These are phyloP conservation scores for Podaxis rugospora DNA, from an alignment of 768 basidiomycete species.

Conservation along the genomic window DNA sequence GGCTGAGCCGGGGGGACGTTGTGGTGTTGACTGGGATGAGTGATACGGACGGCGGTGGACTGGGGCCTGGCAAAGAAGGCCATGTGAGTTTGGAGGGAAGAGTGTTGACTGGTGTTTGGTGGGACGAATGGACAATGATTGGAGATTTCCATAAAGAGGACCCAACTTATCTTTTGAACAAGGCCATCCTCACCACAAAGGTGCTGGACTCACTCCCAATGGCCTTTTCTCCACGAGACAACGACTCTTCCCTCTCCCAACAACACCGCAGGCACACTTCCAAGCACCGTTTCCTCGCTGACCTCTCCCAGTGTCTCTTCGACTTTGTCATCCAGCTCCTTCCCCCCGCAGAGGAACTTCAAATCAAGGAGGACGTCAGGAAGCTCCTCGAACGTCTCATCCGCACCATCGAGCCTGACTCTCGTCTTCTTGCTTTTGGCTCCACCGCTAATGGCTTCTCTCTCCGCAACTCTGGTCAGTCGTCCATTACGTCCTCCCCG, in stretches of 20 bases:
- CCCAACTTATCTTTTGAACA: background rate
- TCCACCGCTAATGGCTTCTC: slow-evolving; percentile 98
- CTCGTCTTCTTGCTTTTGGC: slow-evolving; percentile 88
- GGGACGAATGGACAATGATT: background rate
- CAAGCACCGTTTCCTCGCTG: slow-evolving; percentile 66
- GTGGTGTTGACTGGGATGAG: slow-evolving; percentile 48
- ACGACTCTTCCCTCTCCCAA: slow-evolving; percentile 26
- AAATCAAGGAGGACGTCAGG: slow-evolving; percentile 94
- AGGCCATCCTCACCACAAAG: too few relatives aligned
- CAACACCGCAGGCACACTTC: slow-evolving; percentile 33
- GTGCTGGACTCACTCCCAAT: background rate
- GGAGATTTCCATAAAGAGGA: background rate
- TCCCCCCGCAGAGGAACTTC: slow-evolving; percentile 85
- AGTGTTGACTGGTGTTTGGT: background rate
- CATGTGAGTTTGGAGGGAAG: slow-evolving; percentile 32
- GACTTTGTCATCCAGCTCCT: slow-evolving; percentile 92
- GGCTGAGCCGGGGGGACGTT: slow-evolving; percentile 16
- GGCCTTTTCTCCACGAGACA: slow-evolving; percentile 18
- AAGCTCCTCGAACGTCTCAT: slow-evolving; percentile 94
- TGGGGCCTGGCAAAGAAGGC: slow-evolving; percentile 67
- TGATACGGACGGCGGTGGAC: slow-evolving; percentile 68
- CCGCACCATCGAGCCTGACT: slow-evolving; percentile 89
- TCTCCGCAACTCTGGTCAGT: slow-evolving; percentile 85
- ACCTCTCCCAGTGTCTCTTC: slow-evolving; percentile 87
- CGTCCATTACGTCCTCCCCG: background rate